These are phyloP conservation scores for Rhamnella rubrinervis DNA, from an alignment of 331 rosid species.

Conservation along the genomic window DNA sequence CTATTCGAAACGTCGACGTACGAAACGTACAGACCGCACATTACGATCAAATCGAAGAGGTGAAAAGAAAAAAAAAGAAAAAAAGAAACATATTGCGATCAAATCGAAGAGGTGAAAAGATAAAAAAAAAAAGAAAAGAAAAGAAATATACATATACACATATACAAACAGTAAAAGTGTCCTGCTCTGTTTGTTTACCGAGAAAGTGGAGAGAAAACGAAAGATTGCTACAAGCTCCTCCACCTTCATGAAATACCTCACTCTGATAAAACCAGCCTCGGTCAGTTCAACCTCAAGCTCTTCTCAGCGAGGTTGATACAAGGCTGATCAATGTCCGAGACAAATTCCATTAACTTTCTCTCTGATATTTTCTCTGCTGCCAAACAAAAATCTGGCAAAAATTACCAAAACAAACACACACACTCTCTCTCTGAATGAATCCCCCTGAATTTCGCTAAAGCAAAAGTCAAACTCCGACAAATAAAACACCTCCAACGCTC, in stretches of 20 bases:
- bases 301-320: not conserved
- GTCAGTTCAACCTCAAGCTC: not conserved
- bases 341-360: not conserved
- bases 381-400: conserved; percentile 7
- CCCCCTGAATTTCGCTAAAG: conserved; percentile 30
- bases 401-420: not conserved
- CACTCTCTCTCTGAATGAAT: conserved; percentile 1
- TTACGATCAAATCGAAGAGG: not conserved
- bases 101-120: not conserved
- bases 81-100: not conserved
- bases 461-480: not conserved
- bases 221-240: not conserved
- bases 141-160: too few species aligned
- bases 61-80: not conserved
- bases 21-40: not conserved
- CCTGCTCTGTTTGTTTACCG: conserved; percentile 27
- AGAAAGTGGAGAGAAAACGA: conserved; percentile 9
- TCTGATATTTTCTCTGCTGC: conserved; percentile 1
- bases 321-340: conserved; percentile 12
- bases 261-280: not conserved
- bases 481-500: too few species aligned
- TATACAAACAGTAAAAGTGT: not conserved
- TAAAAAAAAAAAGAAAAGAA: not conserved
- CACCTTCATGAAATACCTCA: not conserved
- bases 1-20: not conserved